Conservation (phyloP, 106 monocot species). For the Dioscorea dumetorum region DNA sequence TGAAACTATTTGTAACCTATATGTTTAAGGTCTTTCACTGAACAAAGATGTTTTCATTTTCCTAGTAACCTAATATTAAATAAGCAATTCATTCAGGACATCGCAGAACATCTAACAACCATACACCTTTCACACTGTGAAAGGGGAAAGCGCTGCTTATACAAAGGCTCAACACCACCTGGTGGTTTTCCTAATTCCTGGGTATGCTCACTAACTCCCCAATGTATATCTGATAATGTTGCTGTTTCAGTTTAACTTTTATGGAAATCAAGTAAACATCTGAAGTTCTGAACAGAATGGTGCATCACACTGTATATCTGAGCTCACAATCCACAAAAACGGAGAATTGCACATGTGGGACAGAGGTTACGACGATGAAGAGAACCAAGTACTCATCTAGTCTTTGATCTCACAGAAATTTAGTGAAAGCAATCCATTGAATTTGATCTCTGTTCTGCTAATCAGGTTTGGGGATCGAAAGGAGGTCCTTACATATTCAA, state of each 20-base stretch:
- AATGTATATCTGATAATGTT: too few relatives aligned
- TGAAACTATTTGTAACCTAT: too few relatives aligned
- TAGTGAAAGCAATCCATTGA: too few relatives aligned
- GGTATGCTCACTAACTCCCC: slow-evolving; percentile 30
- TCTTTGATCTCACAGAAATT: too few relatives aligned
- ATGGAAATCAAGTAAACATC: background rate
- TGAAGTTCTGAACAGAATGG: slow-evolving; percentile 70
- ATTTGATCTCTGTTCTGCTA: too few relatives aligned
- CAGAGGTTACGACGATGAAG: slow-evolving; percentile 76
- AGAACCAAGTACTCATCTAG: slow-evolving; percentile 45
- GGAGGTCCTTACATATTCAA: slow-evolving; percentile 88
- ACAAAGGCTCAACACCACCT: slow-evolving; percentile 67
- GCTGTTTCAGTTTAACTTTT: background rate
- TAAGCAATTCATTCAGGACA: too few relatives aligned
- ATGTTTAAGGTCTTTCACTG: too few relatives aligned
- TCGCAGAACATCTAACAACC: too few relatives aligned
- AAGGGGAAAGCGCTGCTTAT: too few relatives aligned
- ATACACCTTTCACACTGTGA: too few relatives aligned
- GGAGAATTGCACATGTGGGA: slow-evolving; percentile 92
- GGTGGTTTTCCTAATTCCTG: slow-evolving; percentile 72
- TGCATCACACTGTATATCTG: slow-evolving; percentile 67
- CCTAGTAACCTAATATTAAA: too few relatives aligned
- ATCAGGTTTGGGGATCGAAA: slow-evolving; percentile 84
- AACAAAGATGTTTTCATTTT: too few relatives aligned
- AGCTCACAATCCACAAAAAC: slow-evolving; percentile 60